Percentiles rank a stretch among this genome's conserved stretches.
phyloP scores from a whole-genome alignment of 192 early-diverging fungal species.

The Linnemannia schmuckeri region DNA sequence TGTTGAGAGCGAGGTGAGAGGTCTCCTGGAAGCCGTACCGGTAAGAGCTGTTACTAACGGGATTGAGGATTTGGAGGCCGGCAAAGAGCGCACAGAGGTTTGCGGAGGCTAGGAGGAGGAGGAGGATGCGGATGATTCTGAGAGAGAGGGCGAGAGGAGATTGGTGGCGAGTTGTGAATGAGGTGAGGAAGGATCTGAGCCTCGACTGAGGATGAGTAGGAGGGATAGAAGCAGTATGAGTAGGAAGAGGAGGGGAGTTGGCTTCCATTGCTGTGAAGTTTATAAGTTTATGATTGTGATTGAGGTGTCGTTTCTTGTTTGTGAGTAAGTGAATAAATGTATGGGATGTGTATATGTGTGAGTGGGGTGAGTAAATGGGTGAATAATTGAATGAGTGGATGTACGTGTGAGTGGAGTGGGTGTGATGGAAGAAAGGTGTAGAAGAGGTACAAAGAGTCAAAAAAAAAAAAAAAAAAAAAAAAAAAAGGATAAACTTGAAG shows the following conservation, averaged over 20 bases:
- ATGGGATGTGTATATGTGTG: too few species aligned
- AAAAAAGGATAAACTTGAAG: too few species aligned
- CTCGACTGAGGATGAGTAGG: neutral
- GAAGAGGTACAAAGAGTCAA: too few species aligned
- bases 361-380: too few species aligned
- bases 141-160: neutral
- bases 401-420: too few species aligned
- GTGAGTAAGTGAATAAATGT: neutral
- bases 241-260: neutral
- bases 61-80: slow-evolving; percentile 10
- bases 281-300: neutral
- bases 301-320: neutral
- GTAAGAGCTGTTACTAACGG: neutral
- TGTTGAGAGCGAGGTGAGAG: slow-evolving; percentile 16
- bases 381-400: too few species aligned
- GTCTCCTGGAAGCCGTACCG: slow-evolving; percentile 13
- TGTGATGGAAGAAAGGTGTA: too few species aligned
- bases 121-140: slow-evolving; percentile 7
- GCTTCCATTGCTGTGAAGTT: neutral
- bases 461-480: too few species aligned
- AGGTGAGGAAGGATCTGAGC: neutral
- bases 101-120: slow-evolving; percentile 1
- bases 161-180: neutral
- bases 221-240: neutral
- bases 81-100: slow-evolving; percentile 25